Base-by-base conservation (phyloP, 1,139 yeast species). In the Kodamaea arcana region DNA sequence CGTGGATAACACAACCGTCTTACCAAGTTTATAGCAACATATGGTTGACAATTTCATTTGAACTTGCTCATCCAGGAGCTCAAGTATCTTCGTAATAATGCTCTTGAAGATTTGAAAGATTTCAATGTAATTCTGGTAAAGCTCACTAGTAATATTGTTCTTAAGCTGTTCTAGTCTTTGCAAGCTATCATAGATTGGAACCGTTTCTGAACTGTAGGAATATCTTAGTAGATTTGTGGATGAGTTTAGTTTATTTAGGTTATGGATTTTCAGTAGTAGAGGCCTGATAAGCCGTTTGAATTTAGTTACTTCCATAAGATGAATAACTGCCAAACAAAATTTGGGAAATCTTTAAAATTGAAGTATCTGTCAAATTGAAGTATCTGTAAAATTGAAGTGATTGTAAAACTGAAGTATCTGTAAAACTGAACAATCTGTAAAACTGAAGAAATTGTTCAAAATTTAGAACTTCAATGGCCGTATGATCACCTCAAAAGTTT, bases 241-340 rank as follows among this genome's bases (percentile, higher is more conserved):
- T 6, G 22, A 18, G 35, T 24, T 7, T 31, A 54, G 35, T 29
- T 59, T 64, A 30, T 62, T 59, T 26, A 67, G 50, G 4, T 52
- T 42, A 44, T 65, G 71, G 16, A 66, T 52, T 36, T 64, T 65
- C 30, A 69, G 47, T 6, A 65, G 40, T 14, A 68, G 47, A 11
- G 73, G 73, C 20, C 73, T 54, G 8, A 61, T 52, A 3, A 62
- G 46, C 32, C 71, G 47, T 43, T 62, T 64, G 47, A 66, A 62
- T 38, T 59, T 54, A 4, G 57, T 34, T 11, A 40, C 34, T n/a
- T n/a, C n/a, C n/a, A n/a, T n/a, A n/a, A n/a, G n/a, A n/a, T n/a
- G n/a, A n/a, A n/a, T n/a, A n/a, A n/a, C n/a, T n/a, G n/a, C n/a
- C n/a, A n/a, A n/a, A n/a, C n/a, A n/a, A n/a, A n/a, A n/a, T n/a